phyloP scores from a whole-genome alignment of 176 grass and related monocot genomes.

The Rhipidocladum racemiflorum region DNA sequence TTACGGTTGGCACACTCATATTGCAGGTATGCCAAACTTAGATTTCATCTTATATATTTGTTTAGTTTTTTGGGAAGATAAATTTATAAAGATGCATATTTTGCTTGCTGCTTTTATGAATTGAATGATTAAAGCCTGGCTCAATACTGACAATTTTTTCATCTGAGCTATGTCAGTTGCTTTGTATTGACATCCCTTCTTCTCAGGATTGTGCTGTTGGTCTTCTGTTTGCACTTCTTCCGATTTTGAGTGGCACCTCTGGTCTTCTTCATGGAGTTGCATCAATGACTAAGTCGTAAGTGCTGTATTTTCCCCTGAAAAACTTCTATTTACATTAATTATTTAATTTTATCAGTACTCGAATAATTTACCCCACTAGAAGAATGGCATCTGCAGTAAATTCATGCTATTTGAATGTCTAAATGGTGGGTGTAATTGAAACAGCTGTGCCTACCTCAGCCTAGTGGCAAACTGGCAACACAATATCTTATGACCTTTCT shows the following conservation, averaged over 20 bases:
- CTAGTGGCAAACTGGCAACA: neutral
- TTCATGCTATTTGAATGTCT: neutral
- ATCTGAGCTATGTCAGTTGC: neutral
- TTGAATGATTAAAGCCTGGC: neutral
- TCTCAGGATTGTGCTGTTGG: conserved; percentile 96
- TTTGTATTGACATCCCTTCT: conserved; percentile 18
- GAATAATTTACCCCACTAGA: conserved; percentile 6
- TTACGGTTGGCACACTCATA: conserved; percentile 95
- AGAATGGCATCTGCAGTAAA: neutral
- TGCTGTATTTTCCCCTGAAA: neutral
- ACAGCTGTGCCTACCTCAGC: neutral
- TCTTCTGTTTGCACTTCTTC: conserved; percentile 96
- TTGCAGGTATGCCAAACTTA: conserved; percentile 56
- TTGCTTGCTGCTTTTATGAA: conserved; percentile 11
- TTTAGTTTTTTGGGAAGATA: neutral
- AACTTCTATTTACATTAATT: conserved; percentile 5
- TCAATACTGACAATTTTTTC: neutral
- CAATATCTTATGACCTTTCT: conserved; percentile 12
- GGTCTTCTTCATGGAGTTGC: conserved; percentile 87
- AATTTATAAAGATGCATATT: neutral
- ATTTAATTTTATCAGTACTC: conserved; percentile 11
- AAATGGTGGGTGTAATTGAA: neutral
- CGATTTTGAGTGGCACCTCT: conserved; percentile 86
- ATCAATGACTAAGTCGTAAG: conserved; percentile 90
- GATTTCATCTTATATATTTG: conserved; percentile 14